Conservation (phyloP, 257 asterid genomes). For the Solanum corneliomulleri region DNA sequence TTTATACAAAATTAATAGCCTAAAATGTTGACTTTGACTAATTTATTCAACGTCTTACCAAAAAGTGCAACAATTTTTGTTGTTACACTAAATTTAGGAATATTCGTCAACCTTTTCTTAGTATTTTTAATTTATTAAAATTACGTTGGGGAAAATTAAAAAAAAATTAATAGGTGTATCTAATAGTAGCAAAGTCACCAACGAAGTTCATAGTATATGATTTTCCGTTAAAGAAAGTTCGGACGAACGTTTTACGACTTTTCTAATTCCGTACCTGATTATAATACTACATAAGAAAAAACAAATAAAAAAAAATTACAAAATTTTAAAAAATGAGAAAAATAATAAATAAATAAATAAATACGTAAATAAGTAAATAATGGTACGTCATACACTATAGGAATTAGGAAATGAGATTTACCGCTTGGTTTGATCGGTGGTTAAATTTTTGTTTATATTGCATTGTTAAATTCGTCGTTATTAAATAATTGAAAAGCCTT, state of each 20-base stretch:
- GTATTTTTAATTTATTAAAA: neutral
- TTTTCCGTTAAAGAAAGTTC: neutral
- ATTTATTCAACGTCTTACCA: neutral
- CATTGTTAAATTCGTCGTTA: too few species aligned
- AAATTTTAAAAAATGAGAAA: neutral
- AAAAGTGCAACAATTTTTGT: constrained; percentile 7
- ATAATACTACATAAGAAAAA: neutral
- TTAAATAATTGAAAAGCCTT: too few species aligned
- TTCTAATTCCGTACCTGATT: fast-evolving
- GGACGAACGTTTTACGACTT: neutral
- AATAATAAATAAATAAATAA: neutral
- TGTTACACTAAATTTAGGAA: neutral
- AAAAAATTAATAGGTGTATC: neutral
- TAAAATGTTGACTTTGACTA: constrained; percentile 15
- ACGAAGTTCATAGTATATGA: neutral
- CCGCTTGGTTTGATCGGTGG: neutral
- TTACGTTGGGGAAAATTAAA: neutral
- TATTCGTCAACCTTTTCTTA: neutral
- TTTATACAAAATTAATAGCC: neutral
- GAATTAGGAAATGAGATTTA: neutral
- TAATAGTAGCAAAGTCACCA: neutral
- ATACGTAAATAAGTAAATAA: neutral
- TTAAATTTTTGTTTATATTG: neutral
- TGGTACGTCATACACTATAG: neutral
- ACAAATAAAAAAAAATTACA: neutral